Base-by-base conservation (phyloP, 768 basidiomycete genomes). In the Udeniomyces megalosporus region DNA sequence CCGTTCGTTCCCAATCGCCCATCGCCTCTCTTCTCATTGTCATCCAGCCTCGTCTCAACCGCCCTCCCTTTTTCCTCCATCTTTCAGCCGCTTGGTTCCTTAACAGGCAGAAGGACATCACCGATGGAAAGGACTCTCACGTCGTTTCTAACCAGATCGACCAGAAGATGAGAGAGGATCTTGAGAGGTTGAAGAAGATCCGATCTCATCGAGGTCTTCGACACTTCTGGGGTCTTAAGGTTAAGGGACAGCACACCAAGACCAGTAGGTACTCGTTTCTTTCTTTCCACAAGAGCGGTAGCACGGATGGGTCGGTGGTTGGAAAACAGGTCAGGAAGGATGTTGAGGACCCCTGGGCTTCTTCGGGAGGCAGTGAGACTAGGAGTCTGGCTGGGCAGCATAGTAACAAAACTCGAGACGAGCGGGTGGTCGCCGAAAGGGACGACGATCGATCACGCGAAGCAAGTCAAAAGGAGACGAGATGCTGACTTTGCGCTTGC, bases 111-210 rank as follows among this genome's bases (percentile, higher is more conserved):
- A 88, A 88, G 76, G 93, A 97, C 73, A 90, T 95, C 58, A 82
- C 88, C 66, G 95, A 97, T 68, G 95, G 95, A 74, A 97, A 96
- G 78, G 84, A 91, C 78, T 83, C 81, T 54, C 95, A 99, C 77
- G 66, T 68, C 42, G 52, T 66, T 31, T 67, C 63, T 17, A 64
- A 64, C 63, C 56, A 56, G 44, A 64, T 64, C 52, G 63, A 64
- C 63, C 63, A 64, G 61, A 96, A 96, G 78, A 80, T 97, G 67
- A 88, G 95, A 77, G 95, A 97, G 44, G 95, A 99, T 74, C 79
- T 99, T 66, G 95, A 99, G 80, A 81, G 95, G 61, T 76, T 99
- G 76, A 99, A 97, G 84, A 97, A 97, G 81, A 99, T 99, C 74
- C 83, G 92, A 68, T 48, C 80, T 88, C 64, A 51, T 61, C 66